Conservation (phyloP, 2,329 filamentous ascomycete species). For the Alternaria sp. region DNA sequence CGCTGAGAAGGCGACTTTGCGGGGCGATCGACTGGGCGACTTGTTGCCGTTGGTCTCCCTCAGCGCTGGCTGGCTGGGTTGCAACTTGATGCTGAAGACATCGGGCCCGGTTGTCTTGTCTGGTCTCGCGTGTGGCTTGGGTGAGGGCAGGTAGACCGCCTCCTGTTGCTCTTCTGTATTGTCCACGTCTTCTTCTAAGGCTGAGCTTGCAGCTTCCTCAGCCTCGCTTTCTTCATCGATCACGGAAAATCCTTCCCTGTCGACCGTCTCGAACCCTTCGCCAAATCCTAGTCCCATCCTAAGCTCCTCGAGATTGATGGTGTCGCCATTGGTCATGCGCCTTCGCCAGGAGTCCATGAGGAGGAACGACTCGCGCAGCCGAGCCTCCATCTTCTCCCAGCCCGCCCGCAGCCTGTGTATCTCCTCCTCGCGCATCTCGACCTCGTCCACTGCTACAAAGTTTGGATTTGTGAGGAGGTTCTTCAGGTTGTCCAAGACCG, state of each 20-base stretch:
- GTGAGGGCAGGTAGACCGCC: slow-evolving; percentile 26
- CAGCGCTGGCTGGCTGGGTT: slow-evolving; percentile 38
- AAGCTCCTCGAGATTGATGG: slow-evolving; percentile 66
- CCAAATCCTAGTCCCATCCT: slow-evolving; percentile 69
- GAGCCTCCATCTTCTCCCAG: slow-evolving; percentile 90
- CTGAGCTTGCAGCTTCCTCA: slow-evolving; percentile 35
- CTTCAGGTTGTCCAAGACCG: slow-evolving; percentile 79
- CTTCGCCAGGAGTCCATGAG: slow-evolving; percentile 94
- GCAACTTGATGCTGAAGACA: slow-evolving; percentile 45
- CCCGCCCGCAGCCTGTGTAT: slow-evolving; percentile 82
- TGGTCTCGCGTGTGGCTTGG: slow-evolving; percentile 25
- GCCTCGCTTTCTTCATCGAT: slow-evolving; percentile 30
- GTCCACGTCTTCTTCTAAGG: slow-evolving; percentile 39
- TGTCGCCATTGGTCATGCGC: slow-evolving; percentile 73
- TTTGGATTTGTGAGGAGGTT: slow-evolving; percentile 91
- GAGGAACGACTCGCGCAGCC: slow-evolving; percentile 87
- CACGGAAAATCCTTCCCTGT: slow-evolving; percentile 37
- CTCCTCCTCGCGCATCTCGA: slow-evolving; percentile 89
- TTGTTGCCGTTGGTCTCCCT: slow-evolving; percentile 46
- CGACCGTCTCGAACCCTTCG: slow-evolving; percentile 50
- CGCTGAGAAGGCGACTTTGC: slow-evolving; percentile 49
- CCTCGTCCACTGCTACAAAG: slow-evolving; percentile 93
- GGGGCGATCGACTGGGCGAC: slow-evolving; percentile 45
- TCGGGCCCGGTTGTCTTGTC: slow-evolving; percentile 31
- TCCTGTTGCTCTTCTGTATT: slow-evolving; percentile 19